A percentile compares a stretch with the other conserved stretches of the same genome.
phyloP scores from a whole-genome alignment of 139 green algal genomes.

The Eudorina sp. region DNA sequence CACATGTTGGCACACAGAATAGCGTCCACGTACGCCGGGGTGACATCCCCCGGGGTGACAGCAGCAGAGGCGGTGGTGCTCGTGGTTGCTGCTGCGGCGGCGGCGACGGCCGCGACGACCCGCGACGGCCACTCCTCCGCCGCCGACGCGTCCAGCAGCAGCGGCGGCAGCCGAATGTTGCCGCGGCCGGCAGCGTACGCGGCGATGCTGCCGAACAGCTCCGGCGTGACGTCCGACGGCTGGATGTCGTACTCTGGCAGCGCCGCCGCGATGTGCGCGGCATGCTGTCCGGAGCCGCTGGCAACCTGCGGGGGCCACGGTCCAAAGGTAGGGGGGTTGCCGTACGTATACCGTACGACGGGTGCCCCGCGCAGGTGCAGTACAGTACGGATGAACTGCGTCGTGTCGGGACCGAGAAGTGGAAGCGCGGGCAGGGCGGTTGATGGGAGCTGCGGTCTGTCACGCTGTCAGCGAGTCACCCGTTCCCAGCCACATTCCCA shows the following conservation, averaged over 20 bases:
- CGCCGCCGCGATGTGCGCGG: slow-evolving; percentile 50
- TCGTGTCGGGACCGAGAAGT: no score
- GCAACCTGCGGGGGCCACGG: slow-evolving; percentile 51
- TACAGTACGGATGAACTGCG: no score
- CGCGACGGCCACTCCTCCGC: slow-evolving; percentile 23
- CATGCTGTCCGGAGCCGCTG: slow-evolving; percentile 69
- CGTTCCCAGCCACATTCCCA: no score
- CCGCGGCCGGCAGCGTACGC: slow-evolving; percentile 9
- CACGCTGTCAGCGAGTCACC: no score
- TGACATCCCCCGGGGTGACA: background rate
- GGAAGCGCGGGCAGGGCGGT: no score
- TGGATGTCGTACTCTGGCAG: slow-evolving; percentile 58
- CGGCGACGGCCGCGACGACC: slow-evolving; percentile 1
- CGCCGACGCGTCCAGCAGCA: slow-evolving; percentile 50
- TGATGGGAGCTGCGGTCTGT: no score
- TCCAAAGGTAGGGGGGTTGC: no score
- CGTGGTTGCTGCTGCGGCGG: no score
- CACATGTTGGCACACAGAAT: slow-evolving; percentile 68
- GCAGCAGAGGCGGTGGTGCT: background rate
- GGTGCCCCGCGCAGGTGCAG: no score
- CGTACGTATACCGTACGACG: no score
- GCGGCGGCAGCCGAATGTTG: slow-evolving; percentile 56
- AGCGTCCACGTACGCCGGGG: background rate
- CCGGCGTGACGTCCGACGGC: slow-evolving; percentile 60
- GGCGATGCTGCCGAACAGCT: slow-evolving; percentile 40